Percentiles rank a stretch among this genome's conserved stretches.
Evolutionary conservation across 345 rosid genomes (phyloP).

Genomic region (Populus simonii): DNA sequence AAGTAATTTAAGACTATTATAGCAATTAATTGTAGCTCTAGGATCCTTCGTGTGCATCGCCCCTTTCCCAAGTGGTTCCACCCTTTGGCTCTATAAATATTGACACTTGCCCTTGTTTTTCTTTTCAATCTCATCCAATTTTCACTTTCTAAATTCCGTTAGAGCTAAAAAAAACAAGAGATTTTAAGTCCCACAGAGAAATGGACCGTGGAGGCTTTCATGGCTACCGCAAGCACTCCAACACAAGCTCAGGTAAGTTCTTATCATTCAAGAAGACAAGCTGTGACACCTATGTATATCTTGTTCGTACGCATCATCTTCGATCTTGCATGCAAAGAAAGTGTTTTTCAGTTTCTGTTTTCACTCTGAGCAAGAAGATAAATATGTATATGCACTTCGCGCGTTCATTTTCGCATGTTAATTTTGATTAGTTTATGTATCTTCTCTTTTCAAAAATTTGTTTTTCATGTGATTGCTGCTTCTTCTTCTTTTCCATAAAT

Average conservation of each 20-base stretch:
- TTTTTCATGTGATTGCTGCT: not conserved
- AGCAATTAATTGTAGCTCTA: not conserved
- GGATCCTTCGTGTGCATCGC: slow-evolving; percentile 52
- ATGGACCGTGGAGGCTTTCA: slow-evolving; percentile 66
- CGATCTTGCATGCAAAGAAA: not conserved
- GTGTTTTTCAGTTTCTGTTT: not conserved
- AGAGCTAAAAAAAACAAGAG: not conserved
- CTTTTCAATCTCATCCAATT: not conserved
- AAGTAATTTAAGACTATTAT: not conserved
- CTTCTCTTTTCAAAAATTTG: too few species aligned
- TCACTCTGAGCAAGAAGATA: not conserved
- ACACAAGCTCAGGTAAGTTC: slow-evolving; percentile 38
- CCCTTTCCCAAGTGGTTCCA: slow-evolving; percentile 23
- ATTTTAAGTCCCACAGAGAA: not conserved
- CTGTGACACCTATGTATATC: not conserved
- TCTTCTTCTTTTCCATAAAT: not conserved
- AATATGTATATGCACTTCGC: not conserved
- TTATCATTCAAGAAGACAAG: not conserved
- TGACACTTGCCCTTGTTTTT: slow-evolving; percentile 33
- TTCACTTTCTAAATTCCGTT: too few species aligned
- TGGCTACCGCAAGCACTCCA: slow-evolving; percentile 55
- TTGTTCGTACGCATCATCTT: not conserved
- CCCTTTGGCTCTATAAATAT: slow-evolving; percentile 10
- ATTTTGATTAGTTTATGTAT: too few species aligned
- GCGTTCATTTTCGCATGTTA: not conserved